Evolutionary conservation across 441 rosid species (phyloP).

Genomic region (Corymbia citriodora): DNA sequence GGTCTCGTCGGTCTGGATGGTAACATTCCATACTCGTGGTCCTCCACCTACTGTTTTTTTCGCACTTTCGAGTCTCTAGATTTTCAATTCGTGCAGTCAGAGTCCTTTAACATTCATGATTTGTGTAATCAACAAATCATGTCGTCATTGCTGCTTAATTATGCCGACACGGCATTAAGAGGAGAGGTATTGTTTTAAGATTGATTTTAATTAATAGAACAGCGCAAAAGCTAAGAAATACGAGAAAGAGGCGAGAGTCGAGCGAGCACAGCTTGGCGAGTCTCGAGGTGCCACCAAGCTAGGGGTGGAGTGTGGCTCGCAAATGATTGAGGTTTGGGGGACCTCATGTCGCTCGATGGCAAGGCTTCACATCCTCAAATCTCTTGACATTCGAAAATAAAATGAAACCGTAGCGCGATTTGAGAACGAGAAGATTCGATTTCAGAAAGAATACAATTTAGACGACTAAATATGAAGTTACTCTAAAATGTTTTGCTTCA

Average conservation of each 20-base stretch:
- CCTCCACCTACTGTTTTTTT: neutral
- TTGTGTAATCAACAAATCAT: neutral
- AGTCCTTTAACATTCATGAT: neutral
- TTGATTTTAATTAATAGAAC: neutral
- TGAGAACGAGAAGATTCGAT: neutral
- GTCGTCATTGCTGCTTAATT: neutral
- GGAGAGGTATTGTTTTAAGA: neutral
- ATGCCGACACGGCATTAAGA: neutral
- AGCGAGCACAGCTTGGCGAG: neutral
- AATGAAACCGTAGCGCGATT: neutral
- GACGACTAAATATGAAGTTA: neutral
- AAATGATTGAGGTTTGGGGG: neutral
- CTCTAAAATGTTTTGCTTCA: neutral
- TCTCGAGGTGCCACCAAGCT: neutral
- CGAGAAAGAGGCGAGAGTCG: neutral
- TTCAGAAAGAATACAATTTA: neutral
- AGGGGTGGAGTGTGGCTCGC: neutral
- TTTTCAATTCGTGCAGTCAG: neutral
- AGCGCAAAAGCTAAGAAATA: neutral
- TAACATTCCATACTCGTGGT: neutral
- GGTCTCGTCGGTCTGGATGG: neutral
- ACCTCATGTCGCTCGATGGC: neutral
- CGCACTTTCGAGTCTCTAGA: neutral
- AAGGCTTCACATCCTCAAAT: neutral
- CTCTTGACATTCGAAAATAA: neutral